Conservation (phyloP, 805 yeast species). For the Myxozyma vanderwaltii region DNA sequence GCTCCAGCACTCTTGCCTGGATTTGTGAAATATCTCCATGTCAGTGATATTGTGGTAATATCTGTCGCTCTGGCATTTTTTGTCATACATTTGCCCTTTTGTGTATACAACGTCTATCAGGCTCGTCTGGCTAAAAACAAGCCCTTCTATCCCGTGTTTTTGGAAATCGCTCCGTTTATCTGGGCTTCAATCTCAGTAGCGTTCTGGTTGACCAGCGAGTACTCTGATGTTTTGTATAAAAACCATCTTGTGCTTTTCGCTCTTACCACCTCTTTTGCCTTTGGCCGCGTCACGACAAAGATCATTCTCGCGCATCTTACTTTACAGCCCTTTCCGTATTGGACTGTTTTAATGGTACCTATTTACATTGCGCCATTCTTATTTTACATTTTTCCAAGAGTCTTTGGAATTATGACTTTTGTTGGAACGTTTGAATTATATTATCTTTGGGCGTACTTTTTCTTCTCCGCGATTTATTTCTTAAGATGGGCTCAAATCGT, state of each 20-base stretch:
- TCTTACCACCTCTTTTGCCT: constrained; percentile 75
- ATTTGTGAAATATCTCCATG: not conserved
- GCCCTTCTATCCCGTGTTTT: constrained; percentile 45
- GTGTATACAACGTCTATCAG: constrained; percentile 54
- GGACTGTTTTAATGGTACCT: constrained; percentile 65
- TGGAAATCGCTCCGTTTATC: constrained; percentile 71
- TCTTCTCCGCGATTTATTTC: constrained; percentile 66
- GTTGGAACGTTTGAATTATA: constrained; percentile 41
- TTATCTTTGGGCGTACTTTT: constrained; percentile 58
- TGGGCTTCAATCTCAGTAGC: constrained; percentile 55
- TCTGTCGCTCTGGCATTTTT: constrained; percentile 43
- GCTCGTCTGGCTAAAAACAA: constrained; percentile 47
- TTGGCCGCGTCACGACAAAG: constrained; percentile 70
- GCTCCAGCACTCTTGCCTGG: constrained; percentile 6
- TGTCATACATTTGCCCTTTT: constrained; percentile 64
- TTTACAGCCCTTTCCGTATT: constrained; percentile 72
- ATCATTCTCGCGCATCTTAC: constrained; percentile 84
- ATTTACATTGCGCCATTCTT: constrained; percentile 42
- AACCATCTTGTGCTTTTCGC: constrained; percentile 70
- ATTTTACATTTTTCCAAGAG: constrained; percentile 51
- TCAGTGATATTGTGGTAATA: constrained; percentile 39
- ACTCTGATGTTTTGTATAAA: constrained; percentile 50
- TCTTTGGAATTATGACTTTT: constrained; percentile 41
- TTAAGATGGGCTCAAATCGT: constrained; percentile 72
- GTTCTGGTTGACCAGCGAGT: constrained; percentile 49